These are phyloP conservation scores for Lathyrus sativus DNA, from an alignment of 306 rosid species.

Conservation along the genomic window DNA sequence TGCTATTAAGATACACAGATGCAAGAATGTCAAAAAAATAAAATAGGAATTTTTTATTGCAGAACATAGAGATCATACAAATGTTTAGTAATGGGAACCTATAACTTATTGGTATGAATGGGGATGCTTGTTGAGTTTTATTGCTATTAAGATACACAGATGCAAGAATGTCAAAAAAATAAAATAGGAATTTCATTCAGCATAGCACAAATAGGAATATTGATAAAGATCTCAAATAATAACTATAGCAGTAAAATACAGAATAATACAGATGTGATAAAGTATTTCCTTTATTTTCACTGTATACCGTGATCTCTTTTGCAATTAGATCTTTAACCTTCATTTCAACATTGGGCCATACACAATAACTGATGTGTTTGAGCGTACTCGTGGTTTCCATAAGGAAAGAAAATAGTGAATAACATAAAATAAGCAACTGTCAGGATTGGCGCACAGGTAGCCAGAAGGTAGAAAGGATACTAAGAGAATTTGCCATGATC, in stretches of 20 bases:
- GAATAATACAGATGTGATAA: constrained; percentile 1
- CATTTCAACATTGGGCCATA: constrained; percentile 11
- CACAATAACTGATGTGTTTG: constrained; percentile 1
- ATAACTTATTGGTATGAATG: neutral
- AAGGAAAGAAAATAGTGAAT: constrained; percentile 7
- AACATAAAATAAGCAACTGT: constrained; percentile 16
- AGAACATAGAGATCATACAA: constrained; percentile 9
- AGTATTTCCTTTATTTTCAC: constrained; percentile 2
- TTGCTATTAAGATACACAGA: constrained; percentile 4
- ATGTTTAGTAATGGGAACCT: neutral
- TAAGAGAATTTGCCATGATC: constrained; percentile 80
- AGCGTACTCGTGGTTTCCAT: constrained; percentile 9
- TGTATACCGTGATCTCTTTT: neutral
- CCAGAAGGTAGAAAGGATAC: constrained; percentile 68
- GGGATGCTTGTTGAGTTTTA: constrained; percentile 14
- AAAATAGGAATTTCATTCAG: constrained; percentile 14
- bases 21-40: constrained; percentile 8
- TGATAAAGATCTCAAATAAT: neutral
- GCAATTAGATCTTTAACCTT: constrained; percentile 22
- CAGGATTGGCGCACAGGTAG: constrained; percentile 12
- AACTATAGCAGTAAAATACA: constrained; percentile 5
- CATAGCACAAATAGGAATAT: neutral
- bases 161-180: constrained; percentile 8
- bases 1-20: constrained; percentile 3
- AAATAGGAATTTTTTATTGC: neutral